Conservation (phyloP, 306 rosid genomes). For the Fragaria ananassa region DNA sequence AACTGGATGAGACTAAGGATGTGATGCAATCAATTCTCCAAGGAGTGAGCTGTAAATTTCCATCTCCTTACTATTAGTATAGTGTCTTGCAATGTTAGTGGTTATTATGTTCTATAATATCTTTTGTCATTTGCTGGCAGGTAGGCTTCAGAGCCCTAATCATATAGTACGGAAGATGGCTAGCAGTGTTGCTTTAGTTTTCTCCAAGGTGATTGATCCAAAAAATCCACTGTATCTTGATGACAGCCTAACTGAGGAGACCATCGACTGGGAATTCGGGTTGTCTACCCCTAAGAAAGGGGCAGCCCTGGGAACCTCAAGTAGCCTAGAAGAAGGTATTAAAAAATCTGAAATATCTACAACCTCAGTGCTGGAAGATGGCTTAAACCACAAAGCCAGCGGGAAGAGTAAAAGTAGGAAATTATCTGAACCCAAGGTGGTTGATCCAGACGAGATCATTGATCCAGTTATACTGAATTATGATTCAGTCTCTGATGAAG, state of each 20-base stretch:
- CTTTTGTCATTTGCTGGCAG: constrained; percentile 51
- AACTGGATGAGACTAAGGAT: constrained; percentile 72
- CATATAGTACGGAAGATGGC: constrained; percentile 84
- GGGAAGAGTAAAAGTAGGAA: constrained; percentile 48
- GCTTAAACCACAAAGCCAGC: constrained; percentile 27
- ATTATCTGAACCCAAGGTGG: constrained; percentile 46
- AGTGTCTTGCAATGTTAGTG: constrained; percentile 22
- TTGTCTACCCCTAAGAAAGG: constrained; percentile 46
- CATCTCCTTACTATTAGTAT: constrained; percentile 17
- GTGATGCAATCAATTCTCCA: constrained; percentile 77
- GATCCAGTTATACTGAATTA: constrained; percentile 68
- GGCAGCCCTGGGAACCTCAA: constrained; percentile 20
- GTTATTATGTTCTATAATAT: constrained; percentile 18
- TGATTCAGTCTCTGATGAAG: constrained; percentile 50
- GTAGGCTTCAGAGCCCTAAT: constrained; percentile 92
- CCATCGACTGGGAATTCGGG: constrained; percentile 82
- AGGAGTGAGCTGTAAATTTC: constrained; percentile 87
- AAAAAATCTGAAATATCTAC: constrained; percentile 30
- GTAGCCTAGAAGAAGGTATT: constrained; percentile 30
- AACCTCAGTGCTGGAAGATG: constrained; percentile 33
- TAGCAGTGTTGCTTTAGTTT: constrained; percentile 66
- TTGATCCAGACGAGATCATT: constrained; percentile 90
- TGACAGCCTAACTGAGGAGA: constrained; percentile 63
- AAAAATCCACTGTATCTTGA: constrained; percentile 89
- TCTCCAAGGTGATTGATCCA: constrained; percentile 91